These are phyloP conservation scores for Suillus placidus DNA, from an alignment of 768 basidiomycete species.

Conservation along the genomic window DNA sequence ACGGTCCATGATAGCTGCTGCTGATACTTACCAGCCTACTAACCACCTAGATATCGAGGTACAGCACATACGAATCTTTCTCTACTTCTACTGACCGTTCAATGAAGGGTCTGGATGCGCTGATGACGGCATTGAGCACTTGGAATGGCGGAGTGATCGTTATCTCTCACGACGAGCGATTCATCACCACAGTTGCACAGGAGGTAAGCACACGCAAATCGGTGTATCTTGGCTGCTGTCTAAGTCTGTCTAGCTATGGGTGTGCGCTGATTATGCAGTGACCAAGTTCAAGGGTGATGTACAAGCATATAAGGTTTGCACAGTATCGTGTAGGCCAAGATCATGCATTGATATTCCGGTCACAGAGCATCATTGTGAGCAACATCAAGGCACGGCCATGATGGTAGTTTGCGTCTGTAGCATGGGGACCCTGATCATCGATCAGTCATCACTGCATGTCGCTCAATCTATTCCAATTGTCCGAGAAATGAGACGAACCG, in stretches of 20 bases:
- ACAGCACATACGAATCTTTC: slow-evolving; percentile 13
- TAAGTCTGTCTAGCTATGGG: slow-evolving; percentile 70
- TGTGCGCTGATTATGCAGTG: slow-evolving; percentile 83
- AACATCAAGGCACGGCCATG: slow-evolving; percentile 65
- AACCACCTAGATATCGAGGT: slow-evolving; percentile 97
- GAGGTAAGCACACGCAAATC: slow-evolving; percentile 50
- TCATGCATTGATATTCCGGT: slow-evolving; percentile 15
- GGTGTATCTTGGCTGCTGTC: slow-evolving; percentile 12
- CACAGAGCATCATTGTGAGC: slow-evolving; percentile 73
- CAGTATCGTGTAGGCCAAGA: neutral
- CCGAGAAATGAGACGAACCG: neutral
- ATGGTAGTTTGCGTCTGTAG: slow-evolving; percentile 8
- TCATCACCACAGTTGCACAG: slow-evolving; percentile 87
- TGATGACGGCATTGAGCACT: slow-evolving; percentile 77
- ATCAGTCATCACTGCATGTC: neutral
- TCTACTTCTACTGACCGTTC: slow-evolving; percentile 8
- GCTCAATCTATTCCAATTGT: neutral
- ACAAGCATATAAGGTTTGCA: slow-evolving; percentile 80
- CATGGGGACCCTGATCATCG: too few relatives aligned
- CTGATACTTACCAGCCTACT: slow-evolving; percentile 61
- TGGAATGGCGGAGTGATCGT: slow-evolving; percentile 94
- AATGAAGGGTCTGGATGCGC: slow-evolving; percentile 84
- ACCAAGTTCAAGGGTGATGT: slow-evolving; percentile 89
- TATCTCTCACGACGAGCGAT: slow-evolving; percentile 94
- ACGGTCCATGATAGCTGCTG: slow-evolving; percentile 12